Base-by-base conservation (phyloP, 108 stramenopile genomes). In the Cyclotella atomus region DNA sequence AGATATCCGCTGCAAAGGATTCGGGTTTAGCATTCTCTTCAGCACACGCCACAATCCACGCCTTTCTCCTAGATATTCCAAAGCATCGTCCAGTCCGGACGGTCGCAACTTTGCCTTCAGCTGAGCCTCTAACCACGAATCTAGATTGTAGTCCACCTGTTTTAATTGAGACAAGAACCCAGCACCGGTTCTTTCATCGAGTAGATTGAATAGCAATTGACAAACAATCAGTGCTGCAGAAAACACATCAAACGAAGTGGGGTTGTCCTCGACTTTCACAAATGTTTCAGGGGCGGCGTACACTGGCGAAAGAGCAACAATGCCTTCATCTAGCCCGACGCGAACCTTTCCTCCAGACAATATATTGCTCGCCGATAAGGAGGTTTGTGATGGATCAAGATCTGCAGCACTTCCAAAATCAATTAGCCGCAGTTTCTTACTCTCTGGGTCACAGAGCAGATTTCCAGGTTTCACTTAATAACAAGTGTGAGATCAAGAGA, bases 371-470 rank as follows among this genome's bases (percentile, higher is more conserved):
- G 53, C 55, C 25, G 29, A 43, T 52, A 21, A 62, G 36, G 35
- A 57, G 20, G 35, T 32, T 7, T 68, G 54, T 41, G 77, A 56
- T 36, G 84, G 84, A 59, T 89, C 85, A 25, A 94, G 70, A 52
- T 94, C 93, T 14, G 90, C 90, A 43, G 93, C 93, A 44, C 81
- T 83, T 12, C 93, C 93, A 84, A 91, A 94, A 77, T 94, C 93
- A 65, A 94, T 84, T 44, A 94, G 54, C 15, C 83, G 32, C 17
- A 83, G 77, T 59, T 54, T 80, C 43, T 49, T 19, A 24, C 43
- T 61, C 36, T 33, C 69, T 16, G 38, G 61, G 3, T 71, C 71
- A 28, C 88, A 77, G 12, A 91, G 59, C 12, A 94, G 63, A 68
- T 91, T 91, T 24, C 76, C 86, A 10, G 90, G 93, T 75, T 94